Evolutionary conservation across 2,329 filamentous ascomycete species (phyloP).

Genomic region (Curvularia spicifera): DNA sequence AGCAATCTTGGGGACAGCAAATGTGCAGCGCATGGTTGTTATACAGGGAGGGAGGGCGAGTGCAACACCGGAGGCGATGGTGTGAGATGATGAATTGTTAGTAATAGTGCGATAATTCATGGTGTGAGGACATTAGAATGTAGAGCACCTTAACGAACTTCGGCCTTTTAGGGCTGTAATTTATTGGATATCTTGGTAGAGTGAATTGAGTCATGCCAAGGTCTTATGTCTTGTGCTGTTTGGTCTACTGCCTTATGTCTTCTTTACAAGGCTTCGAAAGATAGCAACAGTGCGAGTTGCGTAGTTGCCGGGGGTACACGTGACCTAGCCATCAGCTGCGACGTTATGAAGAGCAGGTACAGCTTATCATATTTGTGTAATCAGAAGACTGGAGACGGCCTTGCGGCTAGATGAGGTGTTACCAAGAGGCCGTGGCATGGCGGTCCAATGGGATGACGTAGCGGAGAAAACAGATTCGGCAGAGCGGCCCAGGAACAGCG

Average conservation of each 20-base stretch:
- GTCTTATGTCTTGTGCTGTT: background rate
- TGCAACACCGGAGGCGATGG: background rate
- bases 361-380: background rate
- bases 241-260: background rate
- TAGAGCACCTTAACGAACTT: background rate
- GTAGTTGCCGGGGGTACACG: background rate
- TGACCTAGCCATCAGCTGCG: background rate
- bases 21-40: slow-evolving; percentile 22
- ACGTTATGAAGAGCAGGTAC: background rate
- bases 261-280: too few species aligned
- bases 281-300: background rate
- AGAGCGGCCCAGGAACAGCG: slow-evolving; percentile 28
- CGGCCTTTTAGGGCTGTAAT: background rate
- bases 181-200: background rate
- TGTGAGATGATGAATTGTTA: background rate
- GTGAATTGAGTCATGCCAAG: background rate
- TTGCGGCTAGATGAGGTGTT: background rate
- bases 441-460: slow-evolving; percentile 25
- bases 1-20: slow-evolving; percentile 24
- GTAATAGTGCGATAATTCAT: too few species aligned
- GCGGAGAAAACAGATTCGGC: slow-evolving; percentile 20
- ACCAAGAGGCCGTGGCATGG: background rate
- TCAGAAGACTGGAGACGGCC: background rate
- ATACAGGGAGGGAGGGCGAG: slow-evolving; percentile 17
- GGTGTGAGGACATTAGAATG: background rate